Percentiles rank a stretch among this genome's conserved stretches.
phyloP scores from a whole-genome alignment of 768 basidiomycete species.

The Pisolithus marmoratus region DNA sequence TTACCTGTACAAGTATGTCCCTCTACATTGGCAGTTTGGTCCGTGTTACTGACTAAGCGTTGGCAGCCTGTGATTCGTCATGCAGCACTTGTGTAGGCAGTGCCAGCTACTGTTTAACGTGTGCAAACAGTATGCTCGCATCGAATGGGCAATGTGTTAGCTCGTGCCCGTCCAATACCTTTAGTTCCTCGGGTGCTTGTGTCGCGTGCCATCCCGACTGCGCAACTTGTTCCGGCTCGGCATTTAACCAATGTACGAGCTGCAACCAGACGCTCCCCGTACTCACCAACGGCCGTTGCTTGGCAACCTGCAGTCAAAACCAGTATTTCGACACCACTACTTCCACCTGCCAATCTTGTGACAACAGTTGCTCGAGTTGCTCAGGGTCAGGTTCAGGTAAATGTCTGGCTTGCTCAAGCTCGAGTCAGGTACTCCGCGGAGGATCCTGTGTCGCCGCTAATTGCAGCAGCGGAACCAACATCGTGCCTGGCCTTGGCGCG shows the following conservation, averaged over 20 bases:
- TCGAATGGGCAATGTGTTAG: slow-evolving; percentile 69
- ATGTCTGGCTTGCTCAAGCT: slow-evolving; percentile 70
- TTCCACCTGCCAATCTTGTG: slow-evolving; percentile 64
- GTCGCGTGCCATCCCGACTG: slow-evolving; percentile 83
- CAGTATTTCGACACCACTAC: slow-evolving; percentile 69
- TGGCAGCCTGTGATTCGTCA: slow-evolving; percentile 60
- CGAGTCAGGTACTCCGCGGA: slow-evolving; percentile 51
- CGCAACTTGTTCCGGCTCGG: slow-evolving; percentile 70
- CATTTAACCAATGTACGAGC: slow-evolving; percentile 73
- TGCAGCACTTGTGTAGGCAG: slow-evolving; percentile 70
- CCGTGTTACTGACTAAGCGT: slow-evolving; percentile 6
- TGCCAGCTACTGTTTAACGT: slow-evolving; percentile 69
- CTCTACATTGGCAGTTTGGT: neutral
- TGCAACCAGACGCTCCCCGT: slow-evolving; percentile 68
- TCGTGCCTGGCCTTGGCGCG: slow-evolving; percentile 66
- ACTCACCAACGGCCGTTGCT: slow-evolving; percentile 68
- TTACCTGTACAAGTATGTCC: slow-evolving; percentile 66
- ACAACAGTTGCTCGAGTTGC: slow-evolving; percentile 75
- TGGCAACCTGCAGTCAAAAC: slow-evolving; percentile 66
- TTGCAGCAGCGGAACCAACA: slow-evolving; percentile 49
- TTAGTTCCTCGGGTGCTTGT: slow-evolving; percentile 63
- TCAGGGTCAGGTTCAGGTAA: slow-evolving; percentile 58
- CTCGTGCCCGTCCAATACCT: slow-evolving; percentile 68
- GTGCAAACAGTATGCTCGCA: slow-evolving; percentile 59
- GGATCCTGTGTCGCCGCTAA: slow-evolving; percentile 62